phyloP scores from a whole-genome alignment of 2,329 filamentous ascomycete genomes.

The Bipolaris gigantea region DNA sequence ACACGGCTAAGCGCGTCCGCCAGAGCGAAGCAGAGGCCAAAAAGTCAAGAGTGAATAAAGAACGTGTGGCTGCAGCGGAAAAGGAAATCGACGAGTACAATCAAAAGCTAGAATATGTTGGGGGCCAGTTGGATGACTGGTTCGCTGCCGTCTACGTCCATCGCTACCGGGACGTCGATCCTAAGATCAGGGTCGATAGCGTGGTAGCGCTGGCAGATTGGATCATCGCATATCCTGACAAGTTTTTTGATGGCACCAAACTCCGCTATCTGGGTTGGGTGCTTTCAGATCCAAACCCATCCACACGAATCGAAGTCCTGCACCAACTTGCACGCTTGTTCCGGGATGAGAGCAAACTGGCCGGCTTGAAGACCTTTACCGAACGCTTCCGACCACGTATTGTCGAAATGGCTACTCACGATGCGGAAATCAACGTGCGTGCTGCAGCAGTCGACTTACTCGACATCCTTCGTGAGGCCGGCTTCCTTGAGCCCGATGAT shows the following conservation, averaged over 20 bases:
- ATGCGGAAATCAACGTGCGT: conserved; percentile 79
- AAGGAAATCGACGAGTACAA: conserved; percentile 71
- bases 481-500: conserved; percentile 86
- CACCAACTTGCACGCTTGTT: conserved; percentile 81
- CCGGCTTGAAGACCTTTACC: conserved; percentile 81
- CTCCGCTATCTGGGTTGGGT: conserved; percentile 95
- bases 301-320: conserved; percentile 81
- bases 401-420: conserved; percentile 88
- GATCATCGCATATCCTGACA: conserved; percentile 81
- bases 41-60: conserved; percentile 75
- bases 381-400: conserved; percentile 85
- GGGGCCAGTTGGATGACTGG: conserved; percentile 76
- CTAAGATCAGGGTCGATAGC: conserved; percentile 85
- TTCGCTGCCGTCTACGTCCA: conserved; percentile 95
- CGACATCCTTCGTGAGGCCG: conserved; percentile 77
- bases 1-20: conserved; percentile 74
- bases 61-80: conserved; percentile 72
- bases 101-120: conserved; percentile 68
- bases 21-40: conserved; percentile 77
- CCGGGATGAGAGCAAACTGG: conserved; percentile 75
- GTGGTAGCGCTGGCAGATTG: conserved; percentile 83
- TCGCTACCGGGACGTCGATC: conserved; percentile 91
- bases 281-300: conserved; percentile 75
- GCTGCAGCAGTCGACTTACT: conserved; percentile 79
- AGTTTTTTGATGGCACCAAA: conserved; percentile 89